Percentiles rank a stretch among this genome's conserved stretches.
Evolutionary conservation across 1,284 basidiomycete species (phyloP).

Genomic region (Anthracocystis setariae): DNA sequence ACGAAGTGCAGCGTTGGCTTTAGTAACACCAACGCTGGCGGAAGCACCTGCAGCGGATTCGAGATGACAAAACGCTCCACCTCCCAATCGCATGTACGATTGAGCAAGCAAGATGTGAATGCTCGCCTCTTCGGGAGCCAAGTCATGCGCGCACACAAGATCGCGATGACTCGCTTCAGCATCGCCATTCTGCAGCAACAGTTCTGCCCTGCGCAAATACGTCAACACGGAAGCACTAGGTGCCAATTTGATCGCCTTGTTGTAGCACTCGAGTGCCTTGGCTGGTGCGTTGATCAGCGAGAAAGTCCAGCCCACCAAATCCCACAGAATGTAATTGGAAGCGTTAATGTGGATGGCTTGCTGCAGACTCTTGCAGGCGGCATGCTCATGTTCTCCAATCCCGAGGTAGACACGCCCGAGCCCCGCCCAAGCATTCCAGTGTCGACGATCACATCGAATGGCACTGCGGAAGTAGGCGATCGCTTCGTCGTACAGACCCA

Average conservation of each 20-base stretch:
- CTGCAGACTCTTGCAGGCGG: constrained; percentile 55
- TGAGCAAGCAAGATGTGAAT: constrained; percentile 64
- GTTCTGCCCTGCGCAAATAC: constrained; percentile 32
- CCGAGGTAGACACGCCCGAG: constrained; percentile 59
- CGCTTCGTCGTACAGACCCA: constrained; percentile 57
- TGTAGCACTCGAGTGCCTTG: constrained; percentile 41
- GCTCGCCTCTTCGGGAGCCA: constrained; percentile 61
- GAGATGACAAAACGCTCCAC: constrained; percentile 55
- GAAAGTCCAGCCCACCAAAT: constrained; percentile 59
- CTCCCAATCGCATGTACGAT: constrained; percentile 64
- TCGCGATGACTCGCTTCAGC: constrained; percentile 53
- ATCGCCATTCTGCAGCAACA: constrained; percentile 32
- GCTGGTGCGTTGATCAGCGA: constrained; percentile 28
- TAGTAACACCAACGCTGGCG: background rate
- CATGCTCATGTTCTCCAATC: constrained; percentile 49
- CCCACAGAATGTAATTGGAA: constrained; percentile 59
- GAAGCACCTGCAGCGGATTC: constrained; percentile 19
- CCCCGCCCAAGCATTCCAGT: constrained; percentile 66
- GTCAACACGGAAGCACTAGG: constrained; percentile 32
- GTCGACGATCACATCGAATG: constrained; percentile 58
- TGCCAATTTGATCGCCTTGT: constrained; percentile 32
- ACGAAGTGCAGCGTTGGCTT: constrained; percentile 10
- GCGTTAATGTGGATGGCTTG: constrained; percentile 57
- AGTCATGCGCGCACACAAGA: constrained; percentile 52
- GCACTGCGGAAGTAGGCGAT: constrained; percentile 61